phyloP scores from a whole-genome alignment of 1,284 basidiomycete genomes.

The Schizopora paradoxa region DNA sequence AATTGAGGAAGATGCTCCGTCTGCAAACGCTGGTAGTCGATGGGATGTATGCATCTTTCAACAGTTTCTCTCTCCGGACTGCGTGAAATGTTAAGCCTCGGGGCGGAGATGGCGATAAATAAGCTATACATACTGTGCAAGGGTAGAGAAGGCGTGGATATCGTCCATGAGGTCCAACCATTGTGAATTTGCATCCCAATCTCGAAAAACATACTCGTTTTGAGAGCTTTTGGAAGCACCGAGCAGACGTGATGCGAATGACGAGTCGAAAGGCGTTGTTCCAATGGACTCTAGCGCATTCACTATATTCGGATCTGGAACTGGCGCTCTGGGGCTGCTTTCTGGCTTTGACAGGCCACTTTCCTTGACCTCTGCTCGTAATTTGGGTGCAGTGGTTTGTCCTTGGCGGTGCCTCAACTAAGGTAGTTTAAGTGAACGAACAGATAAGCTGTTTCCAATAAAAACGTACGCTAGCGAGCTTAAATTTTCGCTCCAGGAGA shows the following conservation, averaged over 20 bases:
- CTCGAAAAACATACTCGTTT: constrained; percentile 45
- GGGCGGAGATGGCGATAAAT: background rate
- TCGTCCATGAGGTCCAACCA: constrained; percentile 74
- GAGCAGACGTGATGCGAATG: constrained; percentile 56
- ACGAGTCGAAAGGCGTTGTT: constrained; percentile 56
- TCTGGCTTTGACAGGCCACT: constrained; percentile 5
- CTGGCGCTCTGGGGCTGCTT: constrained; percentile 20
- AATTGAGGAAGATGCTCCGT: constrained; percentile 59
- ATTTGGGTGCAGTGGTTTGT: constrained; percentile 21
- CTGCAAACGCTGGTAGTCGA: constrained; percentile 58
- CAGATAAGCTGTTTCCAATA: background rate
- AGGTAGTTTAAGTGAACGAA: background rate
- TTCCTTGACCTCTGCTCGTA: background rate
- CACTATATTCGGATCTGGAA: constrained; percentile 10
- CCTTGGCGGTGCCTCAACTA: constrained; percentile 4
- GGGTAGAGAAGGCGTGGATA: constrained; percentile 52
- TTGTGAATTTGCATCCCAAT: constrained; percentile 63
- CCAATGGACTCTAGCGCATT: constrained; percentile 48
- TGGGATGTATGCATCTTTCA: constrained; percentile 41
- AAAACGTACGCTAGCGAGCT: constrained; percentile 20
- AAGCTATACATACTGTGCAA: constrained; percentile 47
- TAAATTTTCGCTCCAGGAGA: constrained; percentile 43
- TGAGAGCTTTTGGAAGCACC: constrained; percentile 31
- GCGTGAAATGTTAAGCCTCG: constrained; percentile 16
- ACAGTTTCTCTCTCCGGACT: constrained; percentile 51